phyloP scores from a whole-genome alignment of 805 yeast genomes.

The Osmozyma mogii region DNA sequence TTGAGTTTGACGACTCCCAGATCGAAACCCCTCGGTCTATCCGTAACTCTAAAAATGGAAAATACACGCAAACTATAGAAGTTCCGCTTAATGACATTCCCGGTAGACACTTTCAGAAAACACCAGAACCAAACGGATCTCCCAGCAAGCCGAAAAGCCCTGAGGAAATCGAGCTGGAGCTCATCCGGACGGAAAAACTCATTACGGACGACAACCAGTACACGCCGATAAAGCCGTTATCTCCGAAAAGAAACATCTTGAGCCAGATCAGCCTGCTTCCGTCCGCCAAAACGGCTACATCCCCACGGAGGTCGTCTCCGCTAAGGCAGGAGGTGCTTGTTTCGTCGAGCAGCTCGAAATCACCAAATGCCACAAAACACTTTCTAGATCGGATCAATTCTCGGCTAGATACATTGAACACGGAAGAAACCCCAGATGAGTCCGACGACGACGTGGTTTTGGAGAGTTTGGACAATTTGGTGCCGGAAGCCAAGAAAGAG shows the following conservation, averaged over 20 bases:
- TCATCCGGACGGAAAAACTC: slow-evolving; percentile 13
- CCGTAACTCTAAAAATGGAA: slow-evolving; percentile 9
- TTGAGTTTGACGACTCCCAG: slow-evolving; percentile 25
- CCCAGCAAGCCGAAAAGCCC: too few species aligned
- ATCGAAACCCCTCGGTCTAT: slow-evolving; percentile 18
- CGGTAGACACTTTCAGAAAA: slow-evolving; percentile 4
- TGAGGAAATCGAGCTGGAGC: slow-evolving; percentile 8
- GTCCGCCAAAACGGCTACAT: slow-evolving; percentile 3
- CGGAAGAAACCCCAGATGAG: slow-evolving; percentile 2
- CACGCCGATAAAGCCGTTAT: slow-evolving; percentile 10
- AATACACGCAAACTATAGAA: slow-evolving; percentile 5
- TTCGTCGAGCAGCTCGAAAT: slow-evolving; percentile 2
- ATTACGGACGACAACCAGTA: slow-evolving; percentile 19
- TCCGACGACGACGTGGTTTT: slow-evolving; percentile 3
- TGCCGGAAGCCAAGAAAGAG: background rate
- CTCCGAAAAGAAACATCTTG: slow-evolving; percentile 9
- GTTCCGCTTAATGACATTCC: slow-evolving; percentile 20
- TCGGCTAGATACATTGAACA: slow-evolving; percentile 13
- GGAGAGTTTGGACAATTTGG: slow-evolving; percentile 1
- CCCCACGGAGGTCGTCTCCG: slow-evolving; percentile 11
- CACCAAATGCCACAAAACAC: slow-evolving; percentile 10
- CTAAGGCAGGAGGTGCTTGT: slow-evolving; percentile 6
- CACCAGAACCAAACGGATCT: slow-evolving; percentile 1
- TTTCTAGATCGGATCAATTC: slow-evolving; percentile 20
- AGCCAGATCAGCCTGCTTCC: slow-evolving; percentile 7